Percentiles rank a stretch among this genome's conserved stretches.
Conservation (phyloP, 768 basidiomycete species). For the Dentipellis sp. region DNA sequence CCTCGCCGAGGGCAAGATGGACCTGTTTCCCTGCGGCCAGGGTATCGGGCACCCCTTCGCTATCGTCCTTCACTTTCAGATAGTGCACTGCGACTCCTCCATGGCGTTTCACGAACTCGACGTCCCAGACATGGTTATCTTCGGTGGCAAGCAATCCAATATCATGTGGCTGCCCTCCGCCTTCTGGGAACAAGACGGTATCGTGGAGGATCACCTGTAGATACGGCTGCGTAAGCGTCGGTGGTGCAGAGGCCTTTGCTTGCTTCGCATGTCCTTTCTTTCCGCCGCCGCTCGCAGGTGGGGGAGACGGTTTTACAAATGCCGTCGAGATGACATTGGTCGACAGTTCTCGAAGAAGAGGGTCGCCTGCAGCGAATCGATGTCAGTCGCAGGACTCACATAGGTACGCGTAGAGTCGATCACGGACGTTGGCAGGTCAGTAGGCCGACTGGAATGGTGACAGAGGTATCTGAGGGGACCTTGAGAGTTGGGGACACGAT, state of each 20-base stretch:
- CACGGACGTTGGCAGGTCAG: slow-evolving; percentile 68
- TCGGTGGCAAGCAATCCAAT: slow-evolving; percentile 43
- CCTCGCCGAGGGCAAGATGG: slow-evolving; percentile 42
- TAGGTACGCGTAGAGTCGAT: slow-evolving; percentile 1
- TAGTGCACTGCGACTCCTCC: slow-evolving; percentile 74
- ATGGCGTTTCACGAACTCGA: slow-evolving; percentile 57
- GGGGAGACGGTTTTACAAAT: slow-evolving; percentile 34
- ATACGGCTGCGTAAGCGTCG: slow-evolving; percentile 35
- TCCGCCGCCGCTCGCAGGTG: slow-evolving; percentile 22
- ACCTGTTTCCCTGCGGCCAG: slow-evolving; percentile 47
- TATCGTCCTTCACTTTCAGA: slow-evolving; percentile 34
- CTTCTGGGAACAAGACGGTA: slow-evolving; percentile 76
- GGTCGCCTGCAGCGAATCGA: slow-evolving; percentile 43
- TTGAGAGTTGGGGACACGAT: slow-evolving; percentile 49
- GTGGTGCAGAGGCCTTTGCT: slow-evolving; percentile 42
- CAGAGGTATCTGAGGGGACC: slow-evolving; percentile 40
- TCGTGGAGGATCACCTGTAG: slow-evolving; percentile 67
- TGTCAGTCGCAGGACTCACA: not conserved
- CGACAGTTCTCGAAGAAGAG: slow-evolving; percentile 48
- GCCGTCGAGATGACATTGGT: slow-evolving; percentile 47
- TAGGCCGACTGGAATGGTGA: slow-evolving; percentile 63
- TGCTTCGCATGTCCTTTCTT: slow-evolving; percentile 45
- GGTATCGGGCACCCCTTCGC: slow-evolving; percentile 33
- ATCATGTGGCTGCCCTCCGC: slow-evolving; percentile 76
- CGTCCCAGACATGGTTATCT: slow-evolving; percentile 43